These are phyloP conservation scores for Candida ipomoeae DNA, from an alignment of 805 yeast genomes.

Conservation along the genomic window DNA sequence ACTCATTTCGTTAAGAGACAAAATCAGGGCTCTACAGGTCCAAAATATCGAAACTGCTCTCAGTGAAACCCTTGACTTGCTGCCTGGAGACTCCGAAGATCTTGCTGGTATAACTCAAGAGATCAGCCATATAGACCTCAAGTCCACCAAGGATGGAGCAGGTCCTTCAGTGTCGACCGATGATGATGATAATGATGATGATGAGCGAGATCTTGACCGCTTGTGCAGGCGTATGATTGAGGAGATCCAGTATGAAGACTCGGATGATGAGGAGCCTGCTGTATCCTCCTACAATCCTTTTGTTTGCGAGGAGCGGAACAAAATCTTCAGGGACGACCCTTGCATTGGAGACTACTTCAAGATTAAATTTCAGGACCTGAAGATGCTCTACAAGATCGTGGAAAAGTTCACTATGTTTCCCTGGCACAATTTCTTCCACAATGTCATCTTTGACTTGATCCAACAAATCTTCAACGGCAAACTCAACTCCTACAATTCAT, in stretches of 20 bases:
- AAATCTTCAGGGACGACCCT: slow-evolving; percentile 45
- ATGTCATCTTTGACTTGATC: slow-evolving; percentile 92
- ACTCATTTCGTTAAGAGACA: slow-evolving; percentile 65
- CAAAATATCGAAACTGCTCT: slow-evolving; percentile 45
- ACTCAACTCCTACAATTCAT: slow-evolving; percentile 75
- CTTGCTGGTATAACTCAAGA: background rate
- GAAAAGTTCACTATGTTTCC: slow-evolving; percentile 79
- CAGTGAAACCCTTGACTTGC: slow-evolving; percentile 20
- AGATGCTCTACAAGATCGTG: slow-evolving; percentile 63
- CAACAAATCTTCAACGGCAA: slow-evolving; percentile 95
- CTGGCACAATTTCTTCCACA: slow-evolving; percentile 96
- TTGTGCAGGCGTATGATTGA: slow-evolving; percentile 19
- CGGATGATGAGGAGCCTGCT: slow-evolving; percentile 43
- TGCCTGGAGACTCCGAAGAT: background rate
- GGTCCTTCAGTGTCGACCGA: background rate
- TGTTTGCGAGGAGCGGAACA: slow-evolving; percentile 34
- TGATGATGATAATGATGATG: background rate
- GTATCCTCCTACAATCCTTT: slow-evolving; percentile 43
- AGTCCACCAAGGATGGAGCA: background rate
- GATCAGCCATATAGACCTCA: background rate
- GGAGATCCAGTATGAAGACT: slow-evolving; percentile 27
- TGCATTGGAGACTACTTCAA: slow-evolving; percentile 87
- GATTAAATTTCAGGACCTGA: slow-evolving; percentile 72
- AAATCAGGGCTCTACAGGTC: slow-evolving; percentile 44
- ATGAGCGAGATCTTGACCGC: slow-evolving; percentile 16